Evolutionary conservation across 176 grass and related monocot species (phyloP), one percentile per base, ranked within the genome.

Genomic region (Zizania latifolia): DNA sequence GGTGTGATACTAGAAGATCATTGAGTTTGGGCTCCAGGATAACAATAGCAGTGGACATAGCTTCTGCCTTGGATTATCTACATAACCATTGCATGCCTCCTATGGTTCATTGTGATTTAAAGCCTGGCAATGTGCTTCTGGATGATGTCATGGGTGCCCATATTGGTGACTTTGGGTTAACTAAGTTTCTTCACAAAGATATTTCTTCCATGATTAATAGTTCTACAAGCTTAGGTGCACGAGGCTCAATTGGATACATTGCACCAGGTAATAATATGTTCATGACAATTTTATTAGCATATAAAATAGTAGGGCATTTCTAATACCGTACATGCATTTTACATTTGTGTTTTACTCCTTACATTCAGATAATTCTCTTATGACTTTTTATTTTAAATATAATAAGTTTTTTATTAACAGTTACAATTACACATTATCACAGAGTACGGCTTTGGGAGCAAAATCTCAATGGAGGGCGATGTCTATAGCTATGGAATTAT

Each of bases 81-180:
- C 83, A 86, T 10, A 68, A 68, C 58, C 12, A 68, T 16, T 58
- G 78, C 6, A 31, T 26, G 12, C 38, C 54, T 8, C 76, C 74
- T 2, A 71, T 86, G 6, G 83, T 45, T 24, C 83, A 86, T 27
- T 86, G 83, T 74, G 83, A 86, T 68, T 65, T 86, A 27, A 86
- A 86, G 37, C 83, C 76, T 10, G 48, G 58, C 23, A 86, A 86
- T 58, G 37, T 86, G 24, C 68, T 86, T 38, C 50, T 86, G 8
- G 76, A 80, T 44, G 22, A 53, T 35, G 59, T 31, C 13, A 80
- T 86, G 76, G 37, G 28, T 79, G 76, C 83, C 1, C 60, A 24
- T 59, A 41, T 86, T 26, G 58, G 24, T 19, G 83, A 86, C 32
- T 86, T 86, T 8, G 83, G 83, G 23, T 6, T 86, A 17, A 41